Conservation (phyloP, 1,284 basidiomycete genomes). For the Tylopilus orsonianus region DNA sequence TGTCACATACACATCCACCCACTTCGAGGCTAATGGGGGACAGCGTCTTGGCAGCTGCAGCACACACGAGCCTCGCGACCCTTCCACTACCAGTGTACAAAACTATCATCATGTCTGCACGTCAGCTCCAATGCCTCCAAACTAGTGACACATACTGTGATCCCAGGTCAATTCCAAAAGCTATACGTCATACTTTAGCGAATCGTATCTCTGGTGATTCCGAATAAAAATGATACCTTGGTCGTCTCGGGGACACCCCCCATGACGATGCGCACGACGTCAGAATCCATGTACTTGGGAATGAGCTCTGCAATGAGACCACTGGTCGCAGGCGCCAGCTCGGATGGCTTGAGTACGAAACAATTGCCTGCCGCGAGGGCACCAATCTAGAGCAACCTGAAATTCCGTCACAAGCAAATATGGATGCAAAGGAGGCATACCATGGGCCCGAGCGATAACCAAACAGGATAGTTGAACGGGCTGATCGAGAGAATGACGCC, state of each 20-base stretch:
- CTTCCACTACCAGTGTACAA: conserved; percentile 40
- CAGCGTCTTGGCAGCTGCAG: conserved; percentile 53
- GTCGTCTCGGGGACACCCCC: conserved; percentile 43
- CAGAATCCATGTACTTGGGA: conserved; percentile 62
- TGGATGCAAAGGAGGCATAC: conserved; percentile 42
- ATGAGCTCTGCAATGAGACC: conserved; percentile 52
- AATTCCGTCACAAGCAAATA: no score
- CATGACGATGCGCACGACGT: neutral
- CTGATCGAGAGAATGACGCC: conserved; percentile 68
- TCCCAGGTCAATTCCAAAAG: conserved; percentile 62
- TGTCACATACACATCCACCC: no score
- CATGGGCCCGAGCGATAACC: conserved; percentile 51
- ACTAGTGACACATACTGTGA: conserved; percentile 34
- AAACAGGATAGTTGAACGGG: conserved; percentile 65
- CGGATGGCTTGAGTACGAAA: conserved; percentile 61
- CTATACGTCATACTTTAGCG: neutral
- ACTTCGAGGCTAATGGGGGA: neutral
- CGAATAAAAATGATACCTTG: conserved; percentile 10
- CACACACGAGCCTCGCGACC: conserved; percentile 62
- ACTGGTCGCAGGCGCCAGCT: conserved; percentile 41
- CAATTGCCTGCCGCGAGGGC: conserved; percentile 66
- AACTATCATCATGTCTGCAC: conserved; percentile 15
- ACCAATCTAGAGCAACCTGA: no score
- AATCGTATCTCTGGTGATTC: no score
- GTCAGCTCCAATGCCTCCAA: no score